Evolutionary conservation across 306 rosid species (phyloP).

Genomic region (Boehmeria nivea): DNA sequence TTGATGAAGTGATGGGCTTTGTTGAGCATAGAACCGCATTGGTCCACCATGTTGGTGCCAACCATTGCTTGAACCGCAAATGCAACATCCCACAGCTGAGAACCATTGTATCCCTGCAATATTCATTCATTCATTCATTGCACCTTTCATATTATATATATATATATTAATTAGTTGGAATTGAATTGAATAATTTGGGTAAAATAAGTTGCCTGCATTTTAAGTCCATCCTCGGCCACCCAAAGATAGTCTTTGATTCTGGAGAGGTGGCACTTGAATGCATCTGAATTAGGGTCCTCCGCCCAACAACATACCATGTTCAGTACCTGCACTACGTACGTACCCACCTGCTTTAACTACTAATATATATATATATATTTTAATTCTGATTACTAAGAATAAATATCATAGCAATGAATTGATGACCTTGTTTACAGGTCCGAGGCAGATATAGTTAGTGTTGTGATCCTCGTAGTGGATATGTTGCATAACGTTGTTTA

Average conservation of each 20-base stretch:
- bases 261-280: slow-evolving; percentile 56
- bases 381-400: no score
- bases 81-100: slow-evolving; percentile 66
- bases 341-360: no score
- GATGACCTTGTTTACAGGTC: slow-evolving; percentile 58
- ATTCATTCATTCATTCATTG: no score
- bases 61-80: slow-evolving; percentile 65
- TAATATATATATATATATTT: no score
- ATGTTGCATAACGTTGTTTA: slow-evolving; percentile 45
- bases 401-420: no score
- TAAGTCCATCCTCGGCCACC: slow-evolving; percentile 90
- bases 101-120: slow-evolving; percentile 61
- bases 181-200: no score
- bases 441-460: slow-evolving; percentile 62
- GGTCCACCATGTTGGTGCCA: slow-evolving; percentile 44
- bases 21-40: slow-evolving; percentile 45
- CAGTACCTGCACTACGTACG: slow-evolving; percentile 49
- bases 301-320: slow-evolving; percentile 86
- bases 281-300: slow-evolving; percentile 61
- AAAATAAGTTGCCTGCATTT: slow-evolving; percentile 57
- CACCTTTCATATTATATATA: no score
- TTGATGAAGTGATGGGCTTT: slow-evolving; percentile 54
- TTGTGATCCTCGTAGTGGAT: slow-evolving; percentile 66
- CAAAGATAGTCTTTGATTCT: slow-evolving; percentile 78
- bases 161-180: no score